These are phyloP conservation scores for Cladophialophora bantiana DNA, from an alignment of 2,329 filamentous ascomycete species.

Conservation along the genomic window DNA sequence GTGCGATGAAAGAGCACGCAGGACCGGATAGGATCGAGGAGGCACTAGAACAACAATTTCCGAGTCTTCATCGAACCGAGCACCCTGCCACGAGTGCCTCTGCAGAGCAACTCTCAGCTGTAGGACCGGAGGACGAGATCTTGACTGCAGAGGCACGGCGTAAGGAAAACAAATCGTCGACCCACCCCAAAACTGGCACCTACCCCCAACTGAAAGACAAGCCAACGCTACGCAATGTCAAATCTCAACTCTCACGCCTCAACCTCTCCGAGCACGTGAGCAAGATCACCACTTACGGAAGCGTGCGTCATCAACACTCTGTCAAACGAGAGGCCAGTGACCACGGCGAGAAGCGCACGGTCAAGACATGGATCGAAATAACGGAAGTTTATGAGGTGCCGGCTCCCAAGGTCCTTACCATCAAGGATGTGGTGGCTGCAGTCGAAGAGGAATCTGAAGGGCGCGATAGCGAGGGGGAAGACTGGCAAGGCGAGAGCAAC, in stretches of 20 bases:
- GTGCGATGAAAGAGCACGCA: not conserved
- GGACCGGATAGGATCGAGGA: not conserved
- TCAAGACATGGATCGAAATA: conserved; percentile 34
- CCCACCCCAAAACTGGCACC: not conserved
- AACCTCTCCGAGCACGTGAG: conserved; percentile 24
- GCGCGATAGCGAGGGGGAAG: conserved; percentile 23
- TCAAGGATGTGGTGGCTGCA: conserved; percentile 21
- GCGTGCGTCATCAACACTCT: conserved; percentile 25
- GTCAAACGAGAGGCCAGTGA: conserved; percentile 25
- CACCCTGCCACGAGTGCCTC: not conserved
- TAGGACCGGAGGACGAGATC: not conserved
- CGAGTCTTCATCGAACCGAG: not conserved
- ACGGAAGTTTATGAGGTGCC: conserved; percentile 32
- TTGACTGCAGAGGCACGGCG: not conserved
- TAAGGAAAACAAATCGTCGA: not conserved
- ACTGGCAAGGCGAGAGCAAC: conserved; percentile 45
- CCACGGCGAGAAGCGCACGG: conserved; percentile 29
- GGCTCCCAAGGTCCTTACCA: not conserved
- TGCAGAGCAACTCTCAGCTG: too few relatives aligned
- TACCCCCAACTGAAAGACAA: not conserved
- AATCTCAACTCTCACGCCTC: conserved; percentile 12
- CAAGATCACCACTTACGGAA: conserved; percentile 24
- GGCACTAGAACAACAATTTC: not conserved
- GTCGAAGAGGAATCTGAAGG: conserved; percentile 22
- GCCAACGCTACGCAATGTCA: conserved; percentile 10